phyloP scores from a whole-genome alignment of 768 basidiomycete genomes.

The Nidularia pulvinata region DNA sequence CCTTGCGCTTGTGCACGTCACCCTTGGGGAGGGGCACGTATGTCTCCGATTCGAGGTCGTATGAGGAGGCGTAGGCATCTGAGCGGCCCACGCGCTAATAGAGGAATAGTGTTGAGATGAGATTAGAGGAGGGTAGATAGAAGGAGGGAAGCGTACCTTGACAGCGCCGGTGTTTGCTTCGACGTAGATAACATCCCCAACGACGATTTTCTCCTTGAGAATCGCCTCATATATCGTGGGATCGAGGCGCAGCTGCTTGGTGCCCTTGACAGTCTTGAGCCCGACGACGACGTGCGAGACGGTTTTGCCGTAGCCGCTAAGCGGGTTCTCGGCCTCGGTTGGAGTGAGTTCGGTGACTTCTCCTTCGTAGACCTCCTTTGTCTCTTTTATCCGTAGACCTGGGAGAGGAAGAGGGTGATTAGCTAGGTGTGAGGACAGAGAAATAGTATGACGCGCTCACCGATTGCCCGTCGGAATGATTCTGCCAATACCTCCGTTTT shows the following conservation, averaged over 20 bases:
- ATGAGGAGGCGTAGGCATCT: conserved; percentile 97
- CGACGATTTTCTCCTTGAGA: conserved; percentile 94
- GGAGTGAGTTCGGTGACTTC: conserved; percentile 98
- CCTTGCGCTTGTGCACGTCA: conserved; percentile 95
- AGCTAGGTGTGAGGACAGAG: conserved; percentile 2
- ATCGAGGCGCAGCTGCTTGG: conserved; percentile 93
- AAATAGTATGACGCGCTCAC: conserved; percentile 40
- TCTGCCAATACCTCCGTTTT: conserved; percentile 99
- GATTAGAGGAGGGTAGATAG: neutral
- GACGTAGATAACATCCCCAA: conserved; percentile 97
- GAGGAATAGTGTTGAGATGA: conserved; percentile 2
- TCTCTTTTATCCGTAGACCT: conserved; percentile 98
- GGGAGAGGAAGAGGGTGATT: conserved; percentile 1
- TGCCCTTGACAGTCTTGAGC: conserved; percentile 91
- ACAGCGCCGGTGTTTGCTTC: conserved; percentile 95
- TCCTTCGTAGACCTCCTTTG: conserved; percentile 98
- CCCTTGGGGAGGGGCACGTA: conserved; percentile 98
- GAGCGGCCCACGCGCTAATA: conserved; percentile 90
- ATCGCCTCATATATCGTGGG: conserved; percentile 97
- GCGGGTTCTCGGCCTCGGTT: conserved; percentile 94
- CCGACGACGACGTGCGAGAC: conserved; percentile 98
- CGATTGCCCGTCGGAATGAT: conserved; percentile 93
- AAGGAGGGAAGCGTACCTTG: conserved; percentile 57
- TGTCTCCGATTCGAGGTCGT: conserved; percentile 97
- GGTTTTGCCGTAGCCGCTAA: conserved; percentile 98